Conservation (phyloP, 2,329 filamentous ascomycete species). For the Nannizziopsis barbatae region DNA sequence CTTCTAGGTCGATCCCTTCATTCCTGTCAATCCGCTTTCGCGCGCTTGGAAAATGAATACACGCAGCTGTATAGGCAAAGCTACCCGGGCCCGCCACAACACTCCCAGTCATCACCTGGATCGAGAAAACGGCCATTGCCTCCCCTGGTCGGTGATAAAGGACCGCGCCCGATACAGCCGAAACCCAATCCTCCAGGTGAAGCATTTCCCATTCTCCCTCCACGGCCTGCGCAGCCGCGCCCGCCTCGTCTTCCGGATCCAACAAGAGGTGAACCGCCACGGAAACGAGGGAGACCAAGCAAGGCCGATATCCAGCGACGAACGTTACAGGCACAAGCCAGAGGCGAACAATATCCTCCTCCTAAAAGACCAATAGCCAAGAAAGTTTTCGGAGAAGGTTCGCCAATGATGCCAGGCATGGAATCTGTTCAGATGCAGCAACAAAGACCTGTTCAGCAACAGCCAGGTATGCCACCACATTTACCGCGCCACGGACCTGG, state of each 20-base stretch:
- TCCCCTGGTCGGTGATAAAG: conserved; percentile 23
- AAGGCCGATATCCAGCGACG: conserved; percentile 34
- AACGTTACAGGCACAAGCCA: conserved; percentile 29
- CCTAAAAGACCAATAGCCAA: conserved; percentile 14
- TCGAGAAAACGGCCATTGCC: conserved; percentile 20
- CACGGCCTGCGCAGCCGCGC: conserved; percentile 23
- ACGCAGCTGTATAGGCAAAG: conserved; percentile 17
- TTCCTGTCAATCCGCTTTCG: conserved; percentile 28
- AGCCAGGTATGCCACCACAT: neutral
- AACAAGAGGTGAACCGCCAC: conserved; percentile 25
- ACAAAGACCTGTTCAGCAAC: neutral
- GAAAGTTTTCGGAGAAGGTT: neutral
- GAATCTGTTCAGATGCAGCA: neutral
- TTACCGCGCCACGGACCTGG: conserved; percentile 1
- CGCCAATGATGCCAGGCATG: conserved; percentile 4
- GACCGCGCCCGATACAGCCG: conserved; percentile 33
- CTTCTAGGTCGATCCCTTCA: conserved; percentile 30
- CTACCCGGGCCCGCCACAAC: conserved; percentile 14
- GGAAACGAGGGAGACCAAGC: conserved; percentile 35
- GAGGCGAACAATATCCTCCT: conserved; percentile 31
- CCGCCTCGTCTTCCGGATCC: conserved; percentile 27
- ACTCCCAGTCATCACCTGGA: conserved; percentile 14
- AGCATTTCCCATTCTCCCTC: conserved; percentile 26
- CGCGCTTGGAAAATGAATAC: conserved; percentile 26
- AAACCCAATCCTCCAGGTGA: conserved; percentile 26